Evolutionary conservation across 306 rosid genomes (phyloP).

Genomic region (Castanea mollissima): DNA sequence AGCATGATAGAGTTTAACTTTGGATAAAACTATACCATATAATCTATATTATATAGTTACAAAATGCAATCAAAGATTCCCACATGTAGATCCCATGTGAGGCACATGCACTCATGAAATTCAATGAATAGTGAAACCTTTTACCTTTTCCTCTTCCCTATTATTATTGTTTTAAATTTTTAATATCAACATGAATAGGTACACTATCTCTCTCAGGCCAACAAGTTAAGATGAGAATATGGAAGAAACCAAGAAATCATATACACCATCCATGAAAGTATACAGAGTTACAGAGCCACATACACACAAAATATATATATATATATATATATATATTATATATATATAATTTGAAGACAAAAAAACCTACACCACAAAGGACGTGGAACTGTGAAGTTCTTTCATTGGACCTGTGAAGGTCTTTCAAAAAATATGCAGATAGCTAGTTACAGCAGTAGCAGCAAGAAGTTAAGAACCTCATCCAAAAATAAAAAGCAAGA

Average conservation of each 20-base stretch:
- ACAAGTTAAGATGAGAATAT: not conserved
- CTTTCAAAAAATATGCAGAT: not conserved
- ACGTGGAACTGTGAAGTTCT: not conserved
- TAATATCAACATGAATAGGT: no score
- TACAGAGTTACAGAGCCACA: no score
- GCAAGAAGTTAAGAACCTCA: no score
- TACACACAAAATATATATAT: not conserved
- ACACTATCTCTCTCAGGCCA: not conserved
- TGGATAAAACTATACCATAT: not conserved
- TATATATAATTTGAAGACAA: no score
- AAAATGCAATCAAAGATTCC: not conserved
- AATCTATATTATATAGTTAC: not conserved
- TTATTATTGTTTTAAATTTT: no score
- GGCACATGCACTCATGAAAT: conserved; percentile 29
- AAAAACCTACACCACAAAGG: not conserved
- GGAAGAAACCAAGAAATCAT: not conserved
- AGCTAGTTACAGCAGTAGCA: no score
- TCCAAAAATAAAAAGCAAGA: no score
- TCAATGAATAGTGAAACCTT: conserved; percentile 13
- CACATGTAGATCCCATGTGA: conserved; percentile 29
- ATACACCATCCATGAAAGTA: not conserved
- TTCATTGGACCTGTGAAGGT: not conserved
- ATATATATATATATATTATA: no score
- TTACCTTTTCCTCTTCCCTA: no score
- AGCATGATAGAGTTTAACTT: no score